A percentile compares a stretch with the other conserved stretches of the same genome.
phyloP scores from a whole-genome alignment of 2,329 filamentous ascomycete genomes.

The Lomentospora prolificans region DNA sequence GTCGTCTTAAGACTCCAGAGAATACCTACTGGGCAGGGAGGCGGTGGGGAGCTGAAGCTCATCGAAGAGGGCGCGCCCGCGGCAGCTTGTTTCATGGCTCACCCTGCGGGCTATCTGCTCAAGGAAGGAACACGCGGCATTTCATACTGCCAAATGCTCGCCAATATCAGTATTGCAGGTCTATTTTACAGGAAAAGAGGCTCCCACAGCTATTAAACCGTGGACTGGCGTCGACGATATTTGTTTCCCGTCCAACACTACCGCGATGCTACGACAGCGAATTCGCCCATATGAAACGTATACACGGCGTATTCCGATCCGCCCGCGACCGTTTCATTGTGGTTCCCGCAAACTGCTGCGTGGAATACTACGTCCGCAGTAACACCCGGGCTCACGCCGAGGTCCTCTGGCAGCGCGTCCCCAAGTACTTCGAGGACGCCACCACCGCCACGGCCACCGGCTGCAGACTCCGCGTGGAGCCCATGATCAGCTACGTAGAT shows the following conservation, averaged over 20 bases:
- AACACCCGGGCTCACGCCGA: slow-evolving; percentile 21
- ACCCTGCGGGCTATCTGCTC: slow-evolving; percentile 13
- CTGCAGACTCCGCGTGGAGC: slow-evolving; percentile 14
- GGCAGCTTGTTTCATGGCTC: slow-evolving; percentile 21
- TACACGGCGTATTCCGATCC: slow-evolving; percentile 26
- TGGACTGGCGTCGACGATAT: slow-evolving; percentile 28
- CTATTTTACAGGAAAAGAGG: slow-evolving; percentile 22
- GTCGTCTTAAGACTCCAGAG: slow-evolving; percentile 28
- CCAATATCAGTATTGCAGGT: slow-evolving; percentile 22
- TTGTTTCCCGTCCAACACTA: slow-evolving; percentile 23
- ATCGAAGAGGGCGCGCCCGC: slow-evolving; percentile 19
- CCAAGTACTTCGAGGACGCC: slow-evolving; percentile 26
- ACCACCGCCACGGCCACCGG: slow-evolving; percentile 23
- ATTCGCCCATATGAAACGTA: slow-evolving; percentile 24
- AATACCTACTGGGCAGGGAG: slow-evolving; percentile 33
- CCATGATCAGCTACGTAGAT: slow-evolving; percentile 31
- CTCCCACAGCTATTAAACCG: slow-evolving; percentile 25
- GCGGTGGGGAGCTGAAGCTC: slow-evolving; percentile 26
- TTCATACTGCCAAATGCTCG: slow-evolving; percentile 20
- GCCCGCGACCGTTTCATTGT: slow-evolving; percentile 28
- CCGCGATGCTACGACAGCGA: slow-evolving; percentile 28
- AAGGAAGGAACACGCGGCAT: no score
- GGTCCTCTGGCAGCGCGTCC: slow-evolving; percentile 21
- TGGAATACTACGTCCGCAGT: slow-evolving; percentile 30
- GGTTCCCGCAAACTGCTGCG: slow-evolving; percentile 27